Evolutionary conservation across 169 alveolate species (phyloP), one percentile per base, ranked within the genome.

Genomic region (Plasmodium malariae): DNA sequence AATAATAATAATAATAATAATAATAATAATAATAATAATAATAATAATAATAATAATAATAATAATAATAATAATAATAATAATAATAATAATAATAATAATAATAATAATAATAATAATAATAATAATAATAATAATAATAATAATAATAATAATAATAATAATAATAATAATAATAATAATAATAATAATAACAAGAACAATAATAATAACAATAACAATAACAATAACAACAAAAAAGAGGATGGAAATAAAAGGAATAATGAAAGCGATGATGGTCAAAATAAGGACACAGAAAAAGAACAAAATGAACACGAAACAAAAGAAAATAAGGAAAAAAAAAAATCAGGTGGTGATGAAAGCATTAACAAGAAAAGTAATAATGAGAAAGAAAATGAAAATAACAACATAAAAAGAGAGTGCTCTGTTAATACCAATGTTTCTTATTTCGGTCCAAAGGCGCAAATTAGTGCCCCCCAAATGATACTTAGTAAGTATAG

Each of bases 381-480:
- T 7, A 17, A 36, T 49, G 57, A 37, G 65, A 40, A 12, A 3
- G 49, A 45, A 49, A 54, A 40, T 6, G 5, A 21, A 32, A 9
- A 14, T 21, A 36, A 54, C 14, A 37, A 63, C 34, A 32, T 62
- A 28, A 62, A 62, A 12, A 21, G 24, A 30, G 51, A 40, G 9
- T 6, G 51, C 9, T 40, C 9, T 40, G 51, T 40, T 40, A 40
- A 40, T 9, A 40, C n/a, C 51, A 9, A 9, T 9, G 51, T 21
- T 21, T 65, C 26, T 32, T 67, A 36, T 49, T 67, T 67, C 60
- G 74, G 74, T 19, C 74, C 67, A 21, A 71, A 45, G 67, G 54
- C 69, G 14, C 14, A 11, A 11, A 40, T 71, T 11, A 19, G 28
- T 4, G 3, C 69, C 1, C 69, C 55, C 40, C 43, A 11, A 7